Evolutionary conservation across 1,139 yeast species (phyloP).

Genomic region (Kluyveromyces sp.): DNA sequence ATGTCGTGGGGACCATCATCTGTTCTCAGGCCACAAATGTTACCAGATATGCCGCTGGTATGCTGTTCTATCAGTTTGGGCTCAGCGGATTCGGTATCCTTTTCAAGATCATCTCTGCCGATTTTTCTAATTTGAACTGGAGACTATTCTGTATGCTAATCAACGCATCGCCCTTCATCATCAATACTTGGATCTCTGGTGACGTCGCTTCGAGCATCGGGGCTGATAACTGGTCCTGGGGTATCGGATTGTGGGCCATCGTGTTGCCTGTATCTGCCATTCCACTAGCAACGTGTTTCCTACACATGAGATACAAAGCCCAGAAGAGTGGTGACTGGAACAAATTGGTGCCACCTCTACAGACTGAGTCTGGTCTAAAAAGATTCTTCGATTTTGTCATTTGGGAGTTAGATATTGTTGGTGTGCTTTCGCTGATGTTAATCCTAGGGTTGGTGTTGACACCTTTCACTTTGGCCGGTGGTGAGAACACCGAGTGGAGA

Average conservation of each 20-base stretch:
- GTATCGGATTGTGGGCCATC: slow-evolving; percentile 64
- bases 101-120: slow-evolving; percentile 49
- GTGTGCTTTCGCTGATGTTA: slow-evolving; percentile 43
- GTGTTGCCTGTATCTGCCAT: slow-evolving; percentile 50
- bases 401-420: slow-evolving; percentile 52
- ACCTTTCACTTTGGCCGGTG: slow-evolving; percentile 56
- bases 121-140: slow-evolving; percentile 57
- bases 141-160: slow-evolving; percentile 49
- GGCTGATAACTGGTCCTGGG: slow-evolving; percentile 46
- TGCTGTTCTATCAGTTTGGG: slow-evolving; percentile 56
- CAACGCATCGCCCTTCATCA: slow-evolving; percentile 57
- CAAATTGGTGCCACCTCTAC: background rate
- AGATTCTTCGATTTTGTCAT: slow-evolving; percentile 38
- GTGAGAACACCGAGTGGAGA: slow-evolving; percentile 44
- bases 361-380: slow-evolving; percentile 35
- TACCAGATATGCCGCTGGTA: slow-evolving; percentile 55
- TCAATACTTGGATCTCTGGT: slow-evolving; percentile 63
- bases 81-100: slow-evolving; percentile 49
- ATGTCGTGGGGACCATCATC: slow-evolving; percentile 54
- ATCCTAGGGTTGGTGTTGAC: slow-evolving; percentile 48
- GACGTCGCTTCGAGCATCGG: slow-evolving; percentile 34
- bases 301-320: slow-evolving; percentile 45
- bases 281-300: slow-evolving; percentile 42
- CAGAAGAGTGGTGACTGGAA: slow-evolving; percentile 35
- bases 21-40: slow-evolving; percentile 53